Evolutionary conservation across 2,329 filamentous ascomycete species (phyloP), one percentile per base, ranked within the genome.

Genomic region (Xylariaceae sp.): DNA sequence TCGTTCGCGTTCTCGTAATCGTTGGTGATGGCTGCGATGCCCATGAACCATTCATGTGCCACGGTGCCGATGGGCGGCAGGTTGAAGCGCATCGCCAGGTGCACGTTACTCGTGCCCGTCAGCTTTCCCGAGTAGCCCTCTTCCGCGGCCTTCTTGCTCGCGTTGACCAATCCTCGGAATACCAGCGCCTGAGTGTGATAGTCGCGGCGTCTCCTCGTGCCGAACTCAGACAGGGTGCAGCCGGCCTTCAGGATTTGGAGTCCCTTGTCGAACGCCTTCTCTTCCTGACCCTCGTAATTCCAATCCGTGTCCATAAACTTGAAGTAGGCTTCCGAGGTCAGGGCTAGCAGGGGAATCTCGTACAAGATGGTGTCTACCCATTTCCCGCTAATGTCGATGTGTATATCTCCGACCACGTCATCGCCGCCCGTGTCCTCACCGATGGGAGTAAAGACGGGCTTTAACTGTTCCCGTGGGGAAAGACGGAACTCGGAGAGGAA

Each of bases 31-130:
- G 92, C 89, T 1, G 92, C 92, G 47, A 94, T 90, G 29, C 88
- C 89, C 92, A 98, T 98, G 69, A 96, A 97, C 92, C 92, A 98
- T 66, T 98, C 92, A 58, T 98, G 92, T 1, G 92, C 92, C 2
- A 80, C 76, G 0, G 92, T 98, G 4, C 92, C 92, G 9, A 97
- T 77, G 0, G 92, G 88, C 3, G 79, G 68, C 31, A 96, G 78
- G 31, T 79, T 81, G 64, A 94, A 90, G 55, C 88, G 84, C 88
- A 94, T 95, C 9, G 92, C 92, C 50, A 98, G 79, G 60, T 97
- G 90, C 3, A 98, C 92, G 57, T 98, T 98, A 62, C 89, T 97
- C 1, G 90, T 95, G 9, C 92, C 92, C 0, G 83, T 78, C 32
- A 97, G 72, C 59, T 81, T 83, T 8, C 90, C 89, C 2, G 73